phyloP scores from a whole-genome alignment of 495 filamentous ascomycete genomes.

The Aspergillus ellipticus region DNA sequence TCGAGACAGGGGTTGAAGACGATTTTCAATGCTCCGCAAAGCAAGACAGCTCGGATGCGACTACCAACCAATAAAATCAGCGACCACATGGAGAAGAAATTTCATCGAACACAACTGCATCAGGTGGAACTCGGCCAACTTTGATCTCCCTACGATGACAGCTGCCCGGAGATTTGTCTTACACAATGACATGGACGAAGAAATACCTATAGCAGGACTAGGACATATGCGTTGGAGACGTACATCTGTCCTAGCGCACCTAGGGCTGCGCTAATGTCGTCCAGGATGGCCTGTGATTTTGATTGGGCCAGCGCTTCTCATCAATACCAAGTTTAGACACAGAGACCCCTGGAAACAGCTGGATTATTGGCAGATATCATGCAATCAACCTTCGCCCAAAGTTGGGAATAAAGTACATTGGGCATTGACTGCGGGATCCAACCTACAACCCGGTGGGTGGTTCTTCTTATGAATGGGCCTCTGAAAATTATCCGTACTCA shows the following conservation, averaged over 20 bases:
- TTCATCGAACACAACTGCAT: too few species aligned
- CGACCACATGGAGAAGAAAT: too few species aligned
- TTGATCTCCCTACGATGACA: not conserved
- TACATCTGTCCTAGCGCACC: not conserved
- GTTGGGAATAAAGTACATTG: too few species aligned
- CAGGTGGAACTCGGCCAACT: too few species aligned
- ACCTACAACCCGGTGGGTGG: too few species aligned
- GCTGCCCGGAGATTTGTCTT: not conserved
- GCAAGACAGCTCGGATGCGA: too few species aligned
- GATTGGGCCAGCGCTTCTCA: not conserved
- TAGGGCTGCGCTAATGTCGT: not conserved
- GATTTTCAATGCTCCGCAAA: too few species aligned
- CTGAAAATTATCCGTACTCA: too few species aligned
- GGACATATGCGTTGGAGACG: not conserved
- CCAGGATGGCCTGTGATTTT: not conserved
- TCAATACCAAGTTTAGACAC: not conserved
- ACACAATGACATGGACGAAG: not conserved
- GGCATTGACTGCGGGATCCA: not conserved
- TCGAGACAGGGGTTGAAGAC: too few species aligned
- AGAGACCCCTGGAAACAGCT: not conserved
- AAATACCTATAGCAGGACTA: not conserved
- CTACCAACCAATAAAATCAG: too few species aligned
- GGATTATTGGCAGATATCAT: not conserved
- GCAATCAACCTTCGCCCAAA: not conserved
- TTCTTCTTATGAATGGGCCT: too few species aligned